These are phyloP conservation scores for Xylaria sp. DNA, from an alignment of 2,329 filamentous ascomycete species.

Conservation along the genomic window DNA sequence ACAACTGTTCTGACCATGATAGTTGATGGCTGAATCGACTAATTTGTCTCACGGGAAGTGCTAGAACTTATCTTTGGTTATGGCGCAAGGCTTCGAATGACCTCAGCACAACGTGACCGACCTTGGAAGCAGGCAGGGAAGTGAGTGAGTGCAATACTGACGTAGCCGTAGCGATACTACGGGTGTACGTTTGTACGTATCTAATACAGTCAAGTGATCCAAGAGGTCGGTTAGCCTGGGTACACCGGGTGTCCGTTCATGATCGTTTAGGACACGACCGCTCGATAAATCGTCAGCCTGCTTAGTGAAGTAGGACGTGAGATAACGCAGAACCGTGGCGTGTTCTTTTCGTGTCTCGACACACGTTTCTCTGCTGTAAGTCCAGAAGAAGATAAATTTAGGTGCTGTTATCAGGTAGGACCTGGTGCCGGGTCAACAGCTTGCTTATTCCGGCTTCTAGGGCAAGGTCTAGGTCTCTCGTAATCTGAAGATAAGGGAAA, in stretches of 20 bases:
- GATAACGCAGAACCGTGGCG: not conserved
- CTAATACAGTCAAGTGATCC: not conserved
- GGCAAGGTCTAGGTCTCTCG: not conserved
- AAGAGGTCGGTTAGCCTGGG: not conserved
- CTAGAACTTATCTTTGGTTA: too few species aligned
- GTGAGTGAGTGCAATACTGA: not conserved
- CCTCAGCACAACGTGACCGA: too few species aligned
- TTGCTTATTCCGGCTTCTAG: not conserved
- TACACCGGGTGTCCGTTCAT: not conserved
- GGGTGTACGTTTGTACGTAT: not conserved
- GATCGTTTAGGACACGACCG: not conserved
- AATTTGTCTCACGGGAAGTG: too few species aligned
- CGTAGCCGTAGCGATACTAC: not conserved
- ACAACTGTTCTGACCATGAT: too few species aligned
- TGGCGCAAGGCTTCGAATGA: too few species aligned
- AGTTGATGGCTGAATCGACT: too few species aligned
- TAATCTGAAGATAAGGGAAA: not conserved
- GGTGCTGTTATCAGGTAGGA: not conserved
- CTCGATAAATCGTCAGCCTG: not conserved
- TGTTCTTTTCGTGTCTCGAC: not conserved
- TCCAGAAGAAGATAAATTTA: not conserved
- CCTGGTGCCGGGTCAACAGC: not conserved
- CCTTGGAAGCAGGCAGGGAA: too few species aligned
- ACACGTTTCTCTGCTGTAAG: not conserved
- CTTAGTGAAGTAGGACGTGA: not conserved